phyloP scores from a whole-genome alignment of 2,329 filamentous ascomycete species.

The Fusarium stilboides region DNA sequence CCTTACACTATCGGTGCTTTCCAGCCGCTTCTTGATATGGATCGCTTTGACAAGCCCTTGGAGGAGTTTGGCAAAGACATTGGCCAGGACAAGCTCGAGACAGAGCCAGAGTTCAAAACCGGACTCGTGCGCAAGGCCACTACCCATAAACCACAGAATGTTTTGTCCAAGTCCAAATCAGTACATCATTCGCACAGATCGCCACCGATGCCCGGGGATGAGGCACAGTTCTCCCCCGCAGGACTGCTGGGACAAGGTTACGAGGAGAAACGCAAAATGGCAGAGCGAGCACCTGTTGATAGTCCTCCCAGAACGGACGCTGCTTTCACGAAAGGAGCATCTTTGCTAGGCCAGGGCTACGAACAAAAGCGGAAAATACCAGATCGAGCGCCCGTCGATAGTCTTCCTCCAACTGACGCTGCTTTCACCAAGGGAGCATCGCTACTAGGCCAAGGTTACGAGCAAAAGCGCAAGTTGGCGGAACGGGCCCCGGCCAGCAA shows the following conservation, averaged over 20 bases:
- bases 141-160: slow-evolving; percentile 28
- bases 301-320: slow-evolving; percentile 50
- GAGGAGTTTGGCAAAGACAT: slow-evolving; percentile 66
- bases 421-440: slow-evolving; percentile 72
- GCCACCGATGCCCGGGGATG: slow-evolving; percentile 31
- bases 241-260: slow-evolving; percentile 68
- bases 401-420: slow-evolving; percentile 50
- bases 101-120: slow-evolving; percentile 31
- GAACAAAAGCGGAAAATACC: slow-evolving; percentile 60
- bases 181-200: slow-evolving; percentile 35
- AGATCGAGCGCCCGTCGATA: slow-evolving; percentile 47
- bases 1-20: slow-evolving; percentile 78
- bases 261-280: slow-evolving; percentile 60
- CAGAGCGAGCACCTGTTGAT: slow-evolving; percentile 48
- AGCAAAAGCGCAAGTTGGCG: slow-evolving; percentile 59
- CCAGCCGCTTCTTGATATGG: slow-evolving; percentile 76
- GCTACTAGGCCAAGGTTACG: slow-evolving; percentile 66
- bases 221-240: slow-evolving; percentile 64
- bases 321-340: slow-evolving; percentile 71
- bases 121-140: slow-evolving; percentile 36
- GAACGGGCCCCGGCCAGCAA: slow-evolving; percentile 48
- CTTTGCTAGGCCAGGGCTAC: slow-evolving; percentile 66
- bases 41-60: slow-evolving; percentile 68
- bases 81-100: slow-evolving; percentile 30
- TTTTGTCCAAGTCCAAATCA: slow-evolving; percentile 50